Conservation (phyloP, 805 yeast genomes). For the Starmerella khaoyaiensis region DNA sequence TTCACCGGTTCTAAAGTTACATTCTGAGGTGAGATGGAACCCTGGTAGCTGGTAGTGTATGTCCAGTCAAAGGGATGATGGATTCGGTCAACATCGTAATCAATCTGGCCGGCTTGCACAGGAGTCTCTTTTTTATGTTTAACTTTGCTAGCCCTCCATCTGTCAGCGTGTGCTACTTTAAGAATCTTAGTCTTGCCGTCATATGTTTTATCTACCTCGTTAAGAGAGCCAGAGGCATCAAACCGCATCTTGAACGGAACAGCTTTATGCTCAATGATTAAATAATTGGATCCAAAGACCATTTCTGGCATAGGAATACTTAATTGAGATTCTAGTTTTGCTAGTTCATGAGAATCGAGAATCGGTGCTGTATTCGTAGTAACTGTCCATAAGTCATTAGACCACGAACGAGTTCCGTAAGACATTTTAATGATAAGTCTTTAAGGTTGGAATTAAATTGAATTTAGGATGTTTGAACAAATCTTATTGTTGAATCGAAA, state of each 20-base stretch:
- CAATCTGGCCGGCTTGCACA: conserved; percentile 27
- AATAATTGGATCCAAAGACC: conserved; percentile 80
- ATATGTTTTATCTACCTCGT: conserved; percentile 39
- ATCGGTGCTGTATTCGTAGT: conserved; percentile 65
- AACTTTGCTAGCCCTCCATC: conserved; percentile 43
- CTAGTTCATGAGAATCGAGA: conserved; percentile 59
- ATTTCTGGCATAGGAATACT: conserved; percentile 88
- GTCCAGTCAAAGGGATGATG: conserved; percentile 95
- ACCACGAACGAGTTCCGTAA: conserved; percentile 13
- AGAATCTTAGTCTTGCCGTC: conserved; percentile 36
- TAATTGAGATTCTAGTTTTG: conserved; percentile 44
- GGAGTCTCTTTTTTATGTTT: conserved; percentile 11
- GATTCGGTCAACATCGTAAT: conserved; percentile 37
- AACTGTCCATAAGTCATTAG: conserved; percentile 46
- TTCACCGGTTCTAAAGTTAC: conserved; percentile 4
- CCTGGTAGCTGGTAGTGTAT: conserved; percentile 67
- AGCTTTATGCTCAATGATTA: conserved; percentile 37
- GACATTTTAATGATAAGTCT: no score
- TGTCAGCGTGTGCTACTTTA: conserved; percentile 74
- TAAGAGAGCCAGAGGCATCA: conserved; percentile 66
- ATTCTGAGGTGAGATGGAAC: conserved; percentile 26
- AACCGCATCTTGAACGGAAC: conserved; percentile 43
- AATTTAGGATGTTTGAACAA: no score
- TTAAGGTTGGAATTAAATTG: no score
- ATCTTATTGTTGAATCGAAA: no score